Evolutionary conservation across 2,329 filamentous ascomycete genomes (phyloP), one percentile per base, ranked within the genome.

Genomic region (Ophiocordyceps sinensis): DNA sequence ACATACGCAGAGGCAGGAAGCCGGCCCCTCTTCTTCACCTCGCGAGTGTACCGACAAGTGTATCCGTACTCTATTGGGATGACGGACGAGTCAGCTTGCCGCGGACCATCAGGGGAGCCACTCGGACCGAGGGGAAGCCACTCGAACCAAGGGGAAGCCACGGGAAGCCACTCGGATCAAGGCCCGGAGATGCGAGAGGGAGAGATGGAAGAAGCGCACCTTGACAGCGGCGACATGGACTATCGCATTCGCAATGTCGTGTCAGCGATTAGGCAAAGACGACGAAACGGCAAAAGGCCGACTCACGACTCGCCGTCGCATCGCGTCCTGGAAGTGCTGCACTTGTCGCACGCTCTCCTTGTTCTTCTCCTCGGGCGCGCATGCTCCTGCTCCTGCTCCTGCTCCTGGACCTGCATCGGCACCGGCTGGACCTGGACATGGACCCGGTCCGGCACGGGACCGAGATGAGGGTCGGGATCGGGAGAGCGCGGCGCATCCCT

Each of bases 301-400:
- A 51, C 61, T 57, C 46, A 67, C 64, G 59, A 66, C 35, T 61
- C 53, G 17, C 65, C 65, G 46, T 67, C 60, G 43, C 65, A 68
- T 31, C 65, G 55, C 5, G 61, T 63, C 42, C 64, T 54, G 3
- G 62, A 65, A 6, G 52, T 48, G 40, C 59, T 65, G 49, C 55
- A 58, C 45, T 57, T 58, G 45, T 58, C 54, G 43, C 55, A 58
- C 10, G 55, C 56, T 19, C 53, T 46, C 10, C 50, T 47, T 12
- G 54, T 57, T 36, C 54, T 45, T 44, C 55, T 54, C 40, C 54
- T 44, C 12, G 54, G 51, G 19, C 52, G 43, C 31, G 53, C 53
- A 38, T 54, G 50, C 37, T 50, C 48, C n/a, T 34, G 40, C 3
- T 13, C 30, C 34, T 36, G n/a, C n/a, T n/a, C 19, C 19, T 19